Percentiles rank a stretch among this genome's conserved stretches.
Evolutionary conservation across 1,139 yeast species (phyloP).

Genomic region (Wickerhamomyces sp.): DNA sequence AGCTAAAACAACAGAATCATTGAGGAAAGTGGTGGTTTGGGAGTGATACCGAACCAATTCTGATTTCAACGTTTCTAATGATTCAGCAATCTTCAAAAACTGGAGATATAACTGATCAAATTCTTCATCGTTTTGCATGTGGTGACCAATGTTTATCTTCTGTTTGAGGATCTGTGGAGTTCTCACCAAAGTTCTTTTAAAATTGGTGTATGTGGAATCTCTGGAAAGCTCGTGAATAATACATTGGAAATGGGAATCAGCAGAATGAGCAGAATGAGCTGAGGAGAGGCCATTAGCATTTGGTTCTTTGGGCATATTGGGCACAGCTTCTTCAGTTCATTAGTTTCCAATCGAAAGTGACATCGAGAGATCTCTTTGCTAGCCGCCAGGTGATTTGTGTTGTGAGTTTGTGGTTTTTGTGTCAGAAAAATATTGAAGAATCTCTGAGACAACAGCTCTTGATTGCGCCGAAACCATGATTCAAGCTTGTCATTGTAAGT

Average conservation of each 20-base stretch:
- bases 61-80: conserved; percentile 23
- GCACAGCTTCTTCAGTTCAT: background rate
- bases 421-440: no score
- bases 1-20: conserved; percentile 21
- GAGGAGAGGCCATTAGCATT: no score
- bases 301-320: no score
- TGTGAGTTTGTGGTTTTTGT: background rate
- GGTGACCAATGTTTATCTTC: conserved; percentile 27
- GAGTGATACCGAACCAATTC: conserved; percentile 19
- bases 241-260: conserved; percentile 18
- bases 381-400: background rate
- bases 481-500: no score
- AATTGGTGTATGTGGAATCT: conserved; percentile 20
- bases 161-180: conserved; percentile 35
- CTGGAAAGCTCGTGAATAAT: conserved; percentile 19
- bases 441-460: no score
- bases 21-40: conserved; percentile 16
- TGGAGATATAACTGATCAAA: conserved; percentile 29
- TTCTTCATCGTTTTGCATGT: conserved; percentile 35
- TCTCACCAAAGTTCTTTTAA: conserved; percentile 20
- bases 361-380: background rate
- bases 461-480: no score
- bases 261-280: no score
- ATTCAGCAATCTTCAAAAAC: conserved; percentile 21
- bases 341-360: background rate